Evolutionary conservation across 176 grass and related monocot genomes (phyloP).

Genomic region (Triticum turgidum): DNA sequence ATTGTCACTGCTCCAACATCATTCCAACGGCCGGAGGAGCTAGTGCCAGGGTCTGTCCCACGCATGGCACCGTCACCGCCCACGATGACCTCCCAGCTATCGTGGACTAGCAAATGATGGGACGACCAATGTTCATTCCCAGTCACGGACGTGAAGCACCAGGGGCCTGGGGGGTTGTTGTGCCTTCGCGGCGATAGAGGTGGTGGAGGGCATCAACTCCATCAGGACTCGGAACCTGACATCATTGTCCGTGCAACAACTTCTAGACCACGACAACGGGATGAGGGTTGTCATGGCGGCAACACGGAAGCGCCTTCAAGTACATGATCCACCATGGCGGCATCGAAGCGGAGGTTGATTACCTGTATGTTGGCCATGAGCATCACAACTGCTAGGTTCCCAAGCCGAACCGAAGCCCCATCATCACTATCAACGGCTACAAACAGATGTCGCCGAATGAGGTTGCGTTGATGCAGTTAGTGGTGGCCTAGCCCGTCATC

Average conservation of each 20-base stretch:
- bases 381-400: no score
- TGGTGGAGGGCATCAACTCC: slow-evolving; percentile 33
- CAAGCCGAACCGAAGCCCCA: no score
- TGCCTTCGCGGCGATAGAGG: slow-evolving; percentile 14
- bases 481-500: neutral
- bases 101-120: neutral
- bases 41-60: neutral
- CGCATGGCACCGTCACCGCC: slow-evolving; percentile 11
- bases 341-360: no score
- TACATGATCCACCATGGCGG: no score
- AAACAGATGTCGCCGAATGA: no score
- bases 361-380: no score
- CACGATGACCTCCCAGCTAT: neutral
- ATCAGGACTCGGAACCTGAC: slow-evolving; percentile 16
- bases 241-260: slow-evolving; percentile 26
- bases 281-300: neutral
- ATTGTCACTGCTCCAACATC: neutral
- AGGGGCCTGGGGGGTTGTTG: slow-evolving; percentile 47
- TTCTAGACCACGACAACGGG: slow-evolving; percentile 2
- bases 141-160: slow-evolving; percentile 20
- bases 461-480: neutral
- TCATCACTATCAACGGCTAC: no score
- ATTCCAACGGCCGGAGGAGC: neutral
- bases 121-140: no score
- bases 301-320: neutral